Percentiles rank a stretch among this genome's conserved stretches.
Conservation (phyloP, 805 yeast genomes). For the Metahyphopichia silvanorum region DNA sequence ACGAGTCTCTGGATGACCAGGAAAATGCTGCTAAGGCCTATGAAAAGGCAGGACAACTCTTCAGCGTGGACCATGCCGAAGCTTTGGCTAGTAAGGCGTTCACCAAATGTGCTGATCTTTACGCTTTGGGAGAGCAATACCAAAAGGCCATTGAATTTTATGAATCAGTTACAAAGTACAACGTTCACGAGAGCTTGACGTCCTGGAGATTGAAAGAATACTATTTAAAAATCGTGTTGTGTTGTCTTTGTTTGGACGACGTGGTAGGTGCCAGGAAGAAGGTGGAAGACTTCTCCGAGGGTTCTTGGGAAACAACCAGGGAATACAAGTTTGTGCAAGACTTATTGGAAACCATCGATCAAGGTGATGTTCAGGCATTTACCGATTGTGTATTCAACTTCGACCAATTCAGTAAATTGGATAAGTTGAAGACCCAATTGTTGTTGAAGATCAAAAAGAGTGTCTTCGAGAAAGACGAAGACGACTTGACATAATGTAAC, state of each 20-base stretch:
- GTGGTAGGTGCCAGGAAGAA: conserved; percentile 75
- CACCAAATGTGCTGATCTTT: conserved; percentile 84
- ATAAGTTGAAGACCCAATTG: conserved; percentile 84
- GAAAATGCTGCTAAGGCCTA: conserved; percentile 71
- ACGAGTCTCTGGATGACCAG: conserved; percentile 68
- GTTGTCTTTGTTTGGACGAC: conserved; percentile 82
- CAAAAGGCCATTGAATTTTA: conserved; percentile 71
- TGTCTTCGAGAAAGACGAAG: conserved; percentile 69
- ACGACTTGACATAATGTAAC: conserved; percentile 47
- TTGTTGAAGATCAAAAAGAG: conserved; percentile 76
- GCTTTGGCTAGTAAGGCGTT: conserved; percentile 87
- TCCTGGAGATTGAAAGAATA: conserved; percentile 94
- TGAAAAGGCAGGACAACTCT: conserved; percentile 96
- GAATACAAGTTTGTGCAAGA: conserved; percentile 69
- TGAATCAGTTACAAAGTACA: conserved; percentile 73
- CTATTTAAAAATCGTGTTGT: conserved; percentile 77
- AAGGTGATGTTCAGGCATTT: conserved; percentile 75
- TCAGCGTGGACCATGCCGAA: conserved; percentile 86
- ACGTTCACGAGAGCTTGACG: conserved; percentile 69
- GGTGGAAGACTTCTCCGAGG: conserved; percentile 64
- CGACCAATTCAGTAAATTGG: conserved; percentile 86
- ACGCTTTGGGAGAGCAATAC: conserved; percentile 68
- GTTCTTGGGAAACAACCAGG: conserved; percentile 62
- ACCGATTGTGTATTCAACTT: conserved; percentile 73
- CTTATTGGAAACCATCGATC: conserved; percentile 68